phyloP scores from a whole-genome alignment of 192 early-diverging fungal species.

The Coemansia sp. region DNA sequence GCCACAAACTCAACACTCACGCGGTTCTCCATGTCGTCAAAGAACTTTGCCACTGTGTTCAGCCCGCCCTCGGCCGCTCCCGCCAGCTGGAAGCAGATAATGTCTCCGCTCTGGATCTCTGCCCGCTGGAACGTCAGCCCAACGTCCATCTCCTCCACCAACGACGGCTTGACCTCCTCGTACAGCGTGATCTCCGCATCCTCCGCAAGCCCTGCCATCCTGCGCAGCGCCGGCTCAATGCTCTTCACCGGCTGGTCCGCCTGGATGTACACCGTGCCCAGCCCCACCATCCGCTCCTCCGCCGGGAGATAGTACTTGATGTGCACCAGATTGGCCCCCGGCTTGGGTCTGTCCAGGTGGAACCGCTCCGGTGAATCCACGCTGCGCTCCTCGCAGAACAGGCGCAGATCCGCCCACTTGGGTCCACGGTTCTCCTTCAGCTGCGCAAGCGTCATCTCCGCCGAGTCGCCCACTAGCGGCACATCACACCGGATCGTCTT shows the following conservation, averaged over 20 bases:
- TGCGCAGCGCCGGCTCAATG: slow-evolving; percentile 58
- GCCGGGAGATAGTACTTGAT: slow-evolving; percentile 82
- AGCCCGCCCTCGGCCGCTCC: neutral
- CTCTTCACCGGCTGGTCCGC: slow-evolving; percentile 59
- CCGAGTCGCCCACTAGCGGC: slow-evolving; percentile 40
- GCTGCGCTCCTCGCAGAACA: slow-evolving; percentile 53
- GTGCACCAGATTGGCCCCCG: slow-evolving; percentile 65
- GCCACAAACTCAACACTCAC: slow-evolving; percentile 75
- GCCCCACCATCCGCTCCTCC: slow-evolving; percentile 59
- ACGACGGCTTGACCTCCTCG: slow-evolving; percentile 92
- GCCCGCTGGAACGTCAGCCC: slow-evolving; percentile 64
- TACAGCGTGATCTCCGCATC: slow-evolving; percentile 64
- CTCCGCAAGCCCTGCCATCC: slow-evolving; percentile 57
- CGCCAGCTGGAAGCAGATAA: slow-evolving; percentile 76
- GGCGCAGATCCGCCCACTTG: slow-evolving; percentile 48
- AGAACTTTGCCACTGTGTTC: slow-evolving; percentile 64
- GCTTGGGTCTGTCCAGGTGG: slow-evolving; percentile 3
- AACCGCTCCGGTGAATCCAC: slow-evolving; percentile 17
- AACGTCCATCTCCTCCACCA: slow-evolving; percentile 79
- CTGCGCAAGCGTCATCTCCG: slow-evolving; percentile 34
- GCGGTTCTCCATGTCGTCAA: slow-evolving; percentile 73
- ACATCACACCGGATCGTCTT: slow-evolving; percentile 83
- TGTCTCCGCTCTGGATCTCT: slow-evolving; percentile 94
- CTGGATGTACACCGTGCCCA: slow-evolving; percentile 58
- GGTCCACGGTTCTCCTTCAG: slow-evolving; percentile 32